These are phyloP conservation scores for Botrytis medusae DNA, from an alignment of 2,329 filamentous ascomycete genomes.

Conservation along the genomic window DNA sequence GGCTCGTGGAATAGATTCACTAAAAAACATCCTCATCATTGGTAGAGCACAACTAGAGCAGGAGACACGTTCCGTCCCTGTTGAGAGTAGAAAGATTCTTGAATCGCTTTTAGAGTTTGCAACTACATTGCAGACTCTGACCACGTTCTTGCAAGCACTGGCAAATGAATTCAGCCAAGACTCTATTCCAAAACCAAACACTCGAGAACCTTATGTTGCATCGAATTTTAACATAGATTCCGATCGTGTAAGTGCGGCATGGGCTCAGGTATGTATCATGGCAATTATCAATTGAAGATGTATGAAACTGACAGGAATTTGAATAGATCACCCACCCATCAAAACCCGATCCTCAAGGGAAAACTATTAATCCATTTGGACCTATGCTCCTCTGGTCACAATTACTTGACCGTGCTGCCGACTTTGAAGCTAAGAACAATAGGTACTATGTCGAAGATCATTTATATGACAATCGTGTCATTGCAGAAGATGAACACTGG, in stretches of 20 bases:
- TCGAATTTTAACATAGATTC: constrained; percentile 14
- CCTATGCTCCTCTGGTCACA: constrained; percentile 22
- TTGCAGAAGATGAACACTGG: constrained; percentile 25
- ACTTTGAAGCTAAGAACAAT: constrained; percentile 29
- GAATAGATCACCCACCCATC: constrained; percentile 10
- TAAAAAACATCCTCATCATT: constrained; percentile 16
- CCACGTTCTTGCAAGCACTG: neutral
- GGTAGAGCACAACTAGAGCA: constrained; percentile 12
- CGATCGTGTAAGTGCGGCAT: constrained; percentile 4
- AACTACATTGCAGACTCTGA: neutral
- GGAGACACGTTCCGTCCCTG: constrained; percentile 13
- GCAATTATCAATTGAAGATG: neutral
- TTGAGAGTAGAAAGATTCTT: neutral
- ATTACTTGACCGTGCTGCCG: constrained; percentile 34
- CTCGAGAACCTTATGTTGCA: neutral
- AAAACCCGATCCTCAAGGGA: neutral
- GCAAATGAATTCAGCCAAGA: constrained; percentile 6
- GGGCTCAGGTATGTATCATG: constrained; percentile 9
- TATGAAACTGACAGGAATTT: neutral
- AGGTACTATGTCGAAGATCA: constrained; percentile 28
- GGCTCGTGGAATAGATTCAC: constrained; percentile 8
- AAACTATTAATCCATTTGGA: neutral
- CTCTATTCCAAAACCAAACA: neutral
- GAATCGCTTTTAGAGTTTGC: neutral
- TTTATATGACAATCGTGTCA: constrained; percentile 24